Base-by-base conservation (phyloP, 2,329 filamentous ascomycete genomes). In the Cercospora sesami region DNA sequence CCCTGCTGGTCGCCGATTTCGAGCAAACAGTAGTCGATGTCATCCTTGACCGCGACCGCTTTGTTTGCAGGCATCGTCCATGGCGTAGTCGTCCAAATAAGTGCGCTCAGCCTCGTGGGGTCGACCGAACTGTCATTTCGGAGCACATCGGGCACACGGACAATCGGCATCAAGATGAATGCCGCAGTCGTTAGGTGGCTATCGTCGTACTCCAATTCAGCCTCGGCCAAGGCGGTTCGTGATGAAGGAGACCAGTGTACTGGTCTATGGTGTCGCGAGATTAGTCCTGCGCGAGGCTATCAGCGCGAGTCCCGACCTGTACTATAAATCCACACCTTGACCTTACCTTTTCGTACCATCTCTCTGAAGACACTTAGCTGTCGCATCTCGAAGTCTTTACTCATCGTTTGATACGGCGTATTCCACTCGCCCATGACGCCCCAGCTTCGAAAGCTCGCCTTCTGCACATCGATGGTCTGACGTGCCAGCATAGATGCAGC, bases 81-180 rank as follows among this genome's bases (percentile, higher is more conserved):
- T 0, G 95, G 95, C 0, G 95, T 99, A 0, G 95, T 99, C 1
- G 95, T 99, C 95, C 95, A 99, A 62, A 98, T 92, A n/a, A 95
- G 86, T n/a, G 91, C 92, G 77, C 86, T 90, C 10, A 97, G 76
- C 5, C 83, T 81, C 4, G 84, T 83, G 5, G 79, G 72, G 23
- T 86, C 78, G 3, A 83, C 73, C 28, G 76, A 71, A 2, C 78
- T 72, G 18, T 75, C 68, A 0, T 69, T 61, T 28, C 70, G 64
- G 8, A 89, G 73, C 26, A 80, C 76, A 7, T 80, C 76, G 0
- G 85, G 81, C 12, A 87, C 65, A 9, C 80, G 74, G 0, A 79
- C 78, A 30, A 97, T 83, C 0, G 89, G 91, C 75, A 96, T 96
- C 68, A 87, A 89, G 55, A 99, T 86, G 68, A 90, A 94, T n/a